Conservation (phyloP, 1,139 yeast genomes). For the Sugiyamaella grinbergsii region DNA sequence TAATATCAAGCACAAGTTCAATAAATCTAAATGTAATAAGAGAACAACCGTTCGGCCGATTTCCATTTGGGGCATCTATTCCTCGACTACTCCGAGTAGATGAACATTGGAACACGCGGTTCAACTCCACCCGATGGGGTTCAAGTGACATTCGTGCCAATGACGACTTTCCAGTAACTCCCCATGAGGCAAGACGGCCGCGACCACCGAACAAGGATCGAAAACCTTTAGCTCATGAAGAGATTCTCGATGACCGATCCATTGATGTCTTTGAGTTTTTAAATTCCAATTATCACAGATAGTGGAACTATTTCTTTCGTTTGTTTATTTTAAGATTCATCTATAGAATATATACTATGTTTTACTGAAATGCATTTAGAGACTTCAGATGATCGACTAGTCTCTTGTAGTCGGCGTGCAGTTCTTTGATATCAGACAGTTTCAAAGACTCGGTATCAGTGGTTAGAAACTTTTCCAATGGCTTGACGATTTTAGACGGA, state of each 20-base stretch:
- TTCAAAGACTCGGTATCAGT: constrained; percentile 38
- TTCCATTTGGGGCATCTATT: background rate
- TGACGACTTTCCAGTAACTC: background rate
- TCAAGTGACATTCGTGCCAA: background rate
- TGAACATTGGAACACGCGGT: constrained; percentile 10
- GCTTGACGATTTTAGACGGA: constrained; percentile 26
- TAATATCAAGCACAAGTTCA: too few relatives aligned
- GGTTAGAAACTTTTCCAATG: constrained; percentile 34
- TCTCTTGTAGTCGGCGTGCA: constrained; percentile 45
- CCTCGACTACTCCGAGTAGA: constrained; percentile 1
- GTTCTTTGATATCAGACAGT: constrained; percentile 40
- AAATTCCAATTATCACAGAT: constrained; percentile 1
- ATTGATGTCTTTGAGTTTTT: constrained; percentile 13
- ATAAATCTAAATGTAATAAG: too few relatives aligned
- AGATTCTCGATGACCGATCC: background rate
- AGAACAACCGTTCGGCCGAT: background rate
- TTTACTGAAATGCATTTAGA: constrained; percentile 38
- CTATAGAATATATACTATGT: constrained; percentile 4
- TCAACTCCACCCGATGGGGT: constrained; percentile 15
- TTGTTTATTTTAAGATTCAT: too few relatives aligned
- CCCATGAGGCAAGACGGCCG: background rate
- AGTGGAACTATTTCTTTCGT: too few relatives aligned
- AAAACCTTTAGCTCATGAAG: too few relatives aligned
- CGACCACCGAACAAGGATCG: background rate
- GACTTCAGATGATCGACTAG: constrained; percentile 37